Conservation (phyloP, 2,329 filamentous ascomycete species). For the Chaetomiaceae sp. region DNA sequence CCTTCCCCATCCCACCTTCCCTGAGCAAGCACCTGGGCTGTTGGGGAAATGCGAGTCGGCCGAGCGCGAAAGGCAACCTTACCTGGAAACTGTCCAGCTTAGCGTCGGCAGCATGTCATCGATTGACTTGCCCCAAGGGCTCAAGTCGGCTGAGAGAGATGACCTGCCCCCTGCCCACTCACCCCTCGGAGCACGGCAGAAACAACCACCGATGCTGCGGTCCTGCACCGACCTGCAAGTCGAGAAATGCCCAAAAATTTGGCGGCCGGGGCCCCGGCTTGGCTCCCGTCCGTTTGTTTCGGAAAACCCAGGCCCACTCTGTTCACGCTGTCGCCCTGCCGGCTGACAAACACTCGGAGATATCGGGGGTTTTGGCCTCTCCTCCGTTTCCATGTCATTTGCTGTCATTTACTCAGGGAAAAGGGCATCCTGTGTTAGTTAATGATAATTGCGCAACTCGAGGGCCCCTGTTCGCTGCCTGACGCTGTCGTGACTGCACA, state of each 20-base stretch:
- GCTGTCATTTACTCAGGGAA: background rate
- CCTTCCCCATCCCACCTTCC: background rate
- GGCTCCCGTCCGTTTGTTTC: background rate
- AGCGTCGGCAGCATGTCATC: slow-evolving; percentile 7
- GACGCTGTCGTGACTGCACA: too few species aligned
- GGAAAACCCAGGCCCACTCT: too few species aligned
- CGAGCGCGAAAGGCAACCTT: background rate
- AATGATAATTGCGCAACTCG: too few species aligned
- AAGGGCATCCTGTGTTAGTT: too few species aligned
- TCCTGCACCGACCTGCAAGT: too few species aligned
- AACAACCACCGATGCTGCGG: slow-evolving; percentile 3
- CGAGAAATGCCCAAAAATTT: background rate
- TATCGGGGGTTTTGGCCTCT: background rate
- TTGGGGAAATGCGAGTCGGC: background rate
- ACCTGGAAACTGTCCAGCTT: background rate
- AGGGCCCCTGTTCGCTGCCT: too few species aligned
- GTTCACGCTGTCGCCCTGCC: too few species aligned
- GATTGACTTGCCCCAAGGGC: background rate
- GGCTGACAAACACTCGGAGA: slow-evolving; percentile 1
- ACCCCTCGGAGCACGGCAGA: slow-evolving; percentile 4
- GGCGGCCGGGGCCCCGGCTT: background rate
- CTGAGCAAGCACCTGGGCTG: background rate
- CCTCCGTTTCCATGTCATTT: background rate
- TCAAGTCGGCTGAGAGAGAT: too few species aligned
- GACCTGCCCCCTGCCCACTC: background rate